Evolutionary conservation across 306 rosid genomes (phyloP).

Genomic region (Heteromeles arbutifolia): DNA sequence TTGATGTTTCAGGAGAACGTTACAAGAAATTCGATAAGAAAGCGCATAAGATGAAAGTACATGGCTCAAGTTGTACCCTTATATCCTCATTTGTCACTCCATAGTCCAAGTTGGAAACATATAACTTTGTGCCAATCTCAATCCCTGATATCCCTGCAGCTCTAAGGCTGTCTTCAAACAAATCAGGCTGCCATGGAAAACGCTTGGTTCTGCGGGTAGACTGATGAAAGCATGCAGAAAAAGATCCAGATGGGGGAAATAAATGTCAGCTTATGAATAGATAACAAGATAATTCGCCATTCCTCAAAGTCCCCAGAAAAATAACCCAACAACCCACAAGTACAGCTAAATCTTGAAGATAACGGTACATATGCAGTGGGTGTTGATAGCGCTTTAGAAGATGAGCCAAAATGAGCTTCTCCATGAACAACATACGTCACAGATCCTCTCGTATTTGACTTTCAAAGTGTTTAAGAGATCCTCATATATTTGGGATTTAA

Average conservation of each 20-base stretch:
- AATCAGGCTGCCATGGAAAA: slow-evolving; percentile 83
- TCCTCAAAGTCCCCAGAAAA: slow-evolving; percentile 79
- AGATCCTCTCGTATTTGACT: slow-evolving; percentile 52
- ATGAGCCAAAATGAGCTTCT: slow-evolving; percentile 61
- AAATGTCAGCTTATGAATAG: slow-evolving; percentile 74
- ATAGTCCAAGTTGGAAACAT: slow-evolving; percentile 90
- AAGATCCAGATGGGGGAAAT: slow-evolving; percentile 74
- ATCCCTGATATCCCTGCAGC: slow-evolving; percentile 92
- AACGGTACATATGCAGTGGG: slow-evolving; percentile 40
- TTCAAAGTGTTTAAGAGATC: slow-evolving; percentile 33
- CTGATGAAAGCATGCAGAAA: slow-evolving; percentile 84
- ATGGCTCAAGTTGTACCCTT: slow-evolving; percentile 70
- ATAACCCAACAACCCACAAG: slow-evolving; percentile 60
- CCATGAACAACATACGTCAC: slow-evolving; percentile 48
- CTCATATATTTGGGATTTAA: slow-evolving; percentile 35
- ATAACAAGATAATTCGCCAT: slow-evolving; percentile 60
- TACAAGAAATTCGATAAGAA: slow-evolving; percentile 39
- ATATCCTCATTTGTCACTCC: slow-evolving; percentile 98
- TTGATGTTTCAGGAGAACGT: slow-evolving; percentile 53
- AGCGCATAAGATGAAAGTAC: slow-evolving; percentile 38
- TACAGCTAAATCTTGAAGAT: slow-evolving; percentile 50
- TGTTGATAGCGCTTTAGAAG: slow-evolving; percentile 38
- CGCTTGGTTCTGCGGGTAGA: slow-evolving; percentile 74
- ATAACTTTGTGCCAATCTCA: slow-evolving; percentile 81
- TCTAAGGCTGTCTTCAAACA: slow-evolving; percentile 92